A percentile compares a stretch with the other conserved stretches of the same genome.
phyloP scores from a whole-genome alignment of 129 eudicot genomes.

The Pulicaria dysenterica region DNA sequence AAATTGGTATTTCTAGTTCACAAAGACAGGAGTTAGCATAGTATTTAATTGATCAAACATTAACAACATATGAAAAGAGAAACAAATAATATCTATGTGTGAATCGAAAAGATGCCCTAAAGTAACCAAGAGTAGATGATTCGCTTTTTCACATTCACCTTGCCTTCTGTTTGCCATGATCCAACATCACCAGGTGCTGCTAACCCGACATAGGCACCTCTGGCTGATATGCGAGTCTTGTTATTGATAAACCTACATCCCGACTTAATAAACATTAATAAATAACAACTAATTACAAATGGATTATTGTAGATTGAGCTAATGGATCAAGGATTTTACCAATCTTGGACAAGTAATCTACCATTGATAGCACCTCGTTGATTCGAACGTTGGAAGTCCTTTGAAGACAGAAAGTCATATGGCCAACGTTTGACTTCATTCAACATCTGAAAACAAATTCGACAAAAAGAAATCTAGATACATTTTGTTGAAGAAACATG shows the following conservation, averaged over 20 bases:
- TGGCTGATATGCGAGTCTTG: constrained; percentile 44
- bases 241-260: constrained; percentile 13
- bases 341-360: constrained; percentile 65
- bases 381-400: constrained; percentile 57
- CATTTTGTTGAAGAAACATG: too few relatives aligned
- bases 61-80: background rate
- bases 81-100: background rate
- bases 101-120: background rate
- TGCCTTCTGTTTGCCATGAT: constrained; percentile 87
- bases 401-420: constrained; percentile 64
- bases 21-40: constrained; percentile 5
- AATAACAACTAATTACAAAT: too few relatives aligned
- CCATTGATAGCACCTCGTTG: constrained; percentile 67
- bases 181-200: constrained; percentile 79
- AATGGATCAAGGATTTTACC: constrained; percentile 32
- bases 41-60: background rate
- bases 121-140: background rate
- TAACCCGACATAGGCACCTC: constrained; percentile 64
- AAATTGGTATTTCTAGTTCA: constrained; percentile 72
- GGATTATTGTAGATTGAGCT: background rate
- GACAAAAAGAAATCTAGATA: background rate
- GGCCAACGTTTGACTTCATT: constrained; percentile 73
- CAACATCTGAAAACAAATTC: constrained; percentile 34
- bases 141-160: constrained; percentile 37
- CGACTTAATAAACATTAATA: background rate